Base-by-base conservation (phyloP, 164 flowering plant species). In the Liriodendron chinense region DNA sequence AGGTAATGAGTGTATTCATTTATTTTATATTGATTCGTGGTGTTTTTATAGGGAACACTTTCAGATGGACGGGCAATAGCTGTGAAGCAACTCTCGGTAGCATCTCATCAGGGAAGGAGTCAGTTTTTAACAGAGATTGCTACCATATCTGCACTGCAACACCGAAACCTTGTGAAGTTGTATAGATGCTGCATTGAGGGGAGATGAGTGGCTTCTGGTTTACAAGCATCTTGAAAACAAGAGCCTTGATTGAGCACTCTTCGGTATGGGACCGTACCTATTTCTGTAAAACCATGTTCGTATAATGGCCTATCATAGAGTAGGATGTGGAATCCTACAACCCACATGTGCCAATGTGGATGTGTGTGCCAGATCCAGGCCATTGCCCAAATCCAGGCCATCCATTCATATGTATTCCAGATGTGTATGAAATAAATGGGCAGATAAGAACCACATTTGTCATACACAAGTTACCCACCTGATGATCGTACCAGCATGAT, bases 221-320 rank as follows among this genome's bases (percentile, higher is more conserved):
- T 91, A 89, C 76, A 87, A 86, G 50, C 89, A 88, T 77, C 87
- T 86, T 14, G 91, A 90, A 75, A 90, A 90, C 68, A 87, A 85
- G 79, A 90, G 96, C 85, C 92, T 91, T 67, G 86, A 87, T 76
- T 87, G 84, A 72, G 84, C 88, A 43, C 89, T 91, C 61, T 83
- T 89, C 16, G 91, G 95, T 89, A 84, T 22, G 50, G 34, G 34
- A 28, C 14, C 12, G 16, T 16, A 43, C 47, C 8, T 10, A 9
- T 53, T 53, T 53, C 14, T 9, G 8, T 53, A 10, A 53, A 53
- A 53, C 59, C 25, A 59, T 48, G 5, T 18, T 56, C 26, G 23
- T 18, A 3, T 62, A 50, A 50, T 9, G 16, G 13, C 2, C 5
- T 50, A 9, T 9, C 57, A 50, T 50, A 50, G 10, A 9, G 16